phyloP scores from a whole-genome alignment of 169 alveolate species.

The Prorocentrum cordatum region DNA sequence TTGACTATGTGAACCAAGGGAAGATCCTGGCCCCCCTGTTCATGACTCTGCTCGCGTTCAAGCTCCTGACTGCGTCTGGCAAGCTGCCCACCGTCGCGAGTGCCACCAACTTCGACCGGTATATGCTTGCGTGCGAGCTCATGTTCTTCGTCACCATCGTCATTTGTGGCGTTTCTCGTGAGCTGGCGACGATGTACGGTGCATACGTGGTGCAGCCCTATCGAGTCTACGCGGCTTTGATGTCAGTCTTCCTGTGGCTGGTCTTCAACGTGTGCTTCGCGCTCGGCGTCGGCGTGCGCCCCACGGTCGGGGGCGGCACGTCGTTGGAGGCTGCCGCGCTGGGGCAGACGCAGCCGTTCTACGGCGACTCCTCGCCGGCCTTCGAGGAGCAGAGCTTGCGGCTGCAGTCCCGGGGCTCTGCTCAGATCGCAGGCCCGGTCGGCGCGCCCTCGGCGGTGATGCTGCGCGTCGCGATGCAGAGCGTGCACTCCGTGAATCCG shows the following conservation, averaged over 20 bases:
- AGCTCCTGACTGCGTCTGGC: slow-evolving; percentile 61
- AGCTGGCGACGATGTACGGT: too few relatives aligned
- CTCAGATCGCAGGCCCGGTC: too few relatives aligned
- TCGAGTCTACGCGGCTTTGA: not conserved
- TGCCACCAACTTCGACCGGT: slow-evolving; percentile 54
- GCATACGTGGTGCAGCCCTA: not conserved
- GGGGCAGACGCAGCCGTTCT: too few relatives aligned
- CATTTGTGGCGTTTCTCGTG: not conserved
- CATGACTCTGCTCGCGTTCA: slow-evolving; percentile 49
- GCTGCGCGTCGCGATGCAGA: not conserved
- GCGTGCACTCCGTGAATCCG: slow-evolving; percentile 19
- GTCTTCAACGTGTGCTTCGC: not conserved
- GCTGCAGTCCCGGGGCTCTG: too few relatives aligned
- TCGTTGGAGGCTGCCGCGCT: too few relatives aligned
- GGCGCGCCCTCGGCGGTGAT: not conserved
- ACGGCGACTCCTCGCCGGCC: too few relatives aligned
- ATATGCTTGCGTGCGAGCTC: slow-evolving; percentile 25
- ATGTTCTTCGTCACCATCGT: slow-evolving; percentile 42
- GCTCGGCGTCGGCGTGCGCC: not conserved
- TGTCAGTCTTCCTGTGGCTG: not conserved
- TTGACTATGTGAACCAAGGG: not conserved
- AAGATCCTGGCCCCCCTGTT: slow-evolving; percentile 23
- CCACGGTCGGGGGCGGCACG: too few relatives aligned
- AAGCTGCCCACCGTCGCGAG: slow-evolving; percentile 58
- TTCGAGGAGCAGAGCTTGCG: too few relatives aligned